phyloP scores from a whole-genome alignment of 306 rosid genomes.

The Medicago truncatula region DNA sequence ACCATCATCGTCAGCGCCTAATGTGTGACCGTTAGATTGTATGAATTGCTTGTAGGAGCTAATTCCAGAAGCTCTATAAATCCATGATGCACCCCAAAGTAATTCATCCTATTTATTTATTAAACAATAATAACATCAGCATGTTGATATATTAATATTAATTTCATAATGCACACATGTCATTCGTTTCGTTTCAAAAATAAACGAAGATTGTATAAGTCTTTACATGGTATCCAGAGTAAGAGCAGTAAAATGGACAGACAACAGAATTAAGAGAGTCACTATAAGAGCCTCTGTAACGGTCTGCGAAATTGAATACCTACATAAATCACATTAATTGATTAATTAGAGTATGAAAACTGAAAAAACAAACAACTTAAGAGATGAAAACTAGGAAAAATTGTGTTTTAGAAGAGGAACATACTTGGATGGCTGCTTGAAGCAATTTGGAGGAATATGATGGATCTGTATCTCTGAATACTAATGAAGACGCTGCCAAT shows the following conservation, averaged over 20 bases:
- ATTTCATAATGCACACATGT: neutral
- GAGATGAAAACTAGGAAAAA: neutral
- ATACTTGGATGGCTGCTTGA: constrained; percentile 64
- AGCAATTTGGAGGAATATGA: constrained; percentile 69
- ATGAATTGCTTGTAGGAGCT: constrained; percentile 63
- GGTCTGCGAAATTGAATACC: constrained; percentile 83
- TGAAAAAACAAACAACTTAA: neutral
- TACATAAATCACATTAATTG: constrained; percentile 29
- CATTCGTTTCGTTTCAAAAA: neutral
- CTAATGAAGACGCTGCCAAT: constrained; percentile 86
- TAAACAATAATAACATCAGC: constrained; percentile 6
- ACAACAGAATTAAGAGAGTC: constrained; percentile 72
- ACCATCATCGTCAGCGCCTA: constrained; percentile 83
- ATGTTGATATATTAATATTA: neutral
- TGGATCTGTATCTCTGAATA: constrained; percentile 74
- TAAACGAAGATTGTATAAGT: neutral
- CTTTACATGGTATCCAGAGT: constrained; percentile 83
- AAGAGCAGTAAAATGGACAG: constrained; percentile 95
- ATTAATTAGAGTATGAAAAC: neutral
- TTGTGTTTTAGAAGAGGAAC: neutral
- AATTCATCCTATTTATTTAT: constrained; percentile 73
- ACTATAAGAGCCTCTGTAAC: constrained; percentile 81
- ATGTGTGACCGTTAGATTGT: constrained; percentile 73
- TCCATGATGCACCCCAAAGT: constrained; percentile 96
- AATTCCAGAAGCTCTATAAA: constrained; percentile 71